Evolutionary conservation across 345 rosid species (phyloP), one percentile per base, ranked within the genome.

Genomic region (Eucalyptus sp.): DNA sequence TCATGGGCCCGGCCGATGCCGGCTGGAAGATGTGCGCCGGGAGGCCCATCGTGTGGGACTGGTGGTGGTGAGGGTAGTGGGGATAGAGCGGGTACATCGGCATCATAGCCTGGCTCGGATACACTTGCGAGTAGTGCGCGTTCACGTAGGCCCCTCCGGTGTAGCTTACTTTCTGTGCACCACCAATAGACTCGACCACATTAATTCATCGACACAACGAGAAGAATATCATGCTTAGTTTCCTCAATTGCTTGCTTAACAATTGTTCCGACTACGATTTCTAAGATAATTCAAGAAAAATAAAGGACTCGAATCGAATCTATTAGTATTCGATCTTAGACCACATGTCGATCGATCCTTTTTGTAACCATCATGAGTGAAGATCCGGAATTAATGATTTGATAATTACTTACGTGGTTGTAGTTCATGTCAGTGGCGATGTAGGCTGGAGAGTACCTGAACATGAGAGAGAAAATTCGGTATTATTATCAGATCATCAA

Each of bases 21-120:
- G 93, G 89, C 7, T 94, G 95, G 83, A 92, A 93, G 76, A 94
- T 87, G 87, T 96, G 97, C 86, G 94, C 95, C 24, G 98, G 99
- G 22, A 96, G 90, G 58, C 98, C 99, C 92, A 97, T 91, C 20
- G 98, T 91, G 66, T 93, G 98, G 31, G 98, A 93, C 81, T 94
- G 98, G 1, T 88, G 89, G 87, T 96, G 98, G 92, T 90, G 90
- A 33, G 94, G 98, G 87, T 96, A 96, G 8, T 93, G 88, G 16
- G 97, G 97, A 94, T 97, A 95, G 92, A 96, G 88, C 76, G 99
- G 97, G 95, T 96, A 96, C 93, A 96, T 89, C 44, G 99, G 97
- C 96, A 96, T 92, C 96, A 95, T 92, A 13, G 94, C 92, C 79
- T 96, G 96, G 88, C 97, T 97, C 29, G 95, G 97, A 88, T 94